Conservation (phyloP, 2,329 filamentous ascomycete species). For the Aspergillus hortae region DNA sequence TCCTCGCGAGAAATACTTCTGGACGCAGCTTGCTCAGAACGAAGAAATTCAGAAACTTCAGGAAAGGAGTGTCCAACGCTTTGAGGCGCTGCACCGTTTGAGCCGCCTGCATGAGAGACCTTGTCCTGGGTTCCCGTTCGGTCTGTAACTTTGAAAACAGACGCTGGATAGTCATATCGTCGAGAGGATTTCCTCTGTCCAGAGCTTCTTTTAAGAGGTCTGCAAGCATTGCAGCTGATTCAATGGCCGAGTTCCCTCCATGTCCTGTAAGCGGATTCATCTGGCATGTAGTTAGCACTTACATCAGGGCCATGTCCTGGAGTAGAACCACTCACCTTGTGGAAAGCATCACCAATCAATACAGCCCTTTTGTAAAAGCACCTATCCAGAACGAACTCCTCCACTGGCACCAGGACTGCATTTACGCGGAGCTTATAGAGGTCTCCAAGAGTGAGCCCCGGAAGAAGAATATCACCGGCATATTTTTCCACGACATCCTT, state of each 20-base stretch:
- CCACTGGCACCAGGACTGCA: conserved; percentile 25
- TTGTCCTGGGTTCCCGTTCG: conserved; percentile 1
- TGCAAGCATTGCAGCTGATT: conserved; percentile 11
- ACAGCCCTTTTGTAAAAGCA: conserved; percentile 41
- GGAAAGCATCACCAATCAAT: conserved; percentile 41
- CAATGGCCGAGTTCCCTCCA: conserved; percentile 17
- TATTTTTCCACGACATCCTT: conserved; percentile 24
- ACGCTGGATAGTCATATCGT: background rate
- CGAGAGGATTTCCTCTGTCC: background rate
- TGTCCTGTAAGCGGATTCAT: conserved; percentile 15
- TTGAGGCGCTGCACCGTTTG: conserved; percentile 3
- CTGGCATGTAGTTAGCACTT: conserved; percentile 1
- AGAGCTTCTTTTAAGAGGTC: conserved; percentile 7
- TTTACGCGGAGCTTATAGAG: conserved; percentile 26
- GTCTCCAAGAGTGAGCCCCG: conserved; percentile 30
- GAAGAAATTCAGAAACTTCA: conserved; percentile 1
- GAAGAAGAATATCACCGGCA: conserved; percentile 23
- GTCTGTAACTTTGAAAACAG: conserved; percentile 5
- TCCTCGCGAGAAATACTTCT: background rate
- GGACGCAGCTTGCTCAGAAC: background rate
- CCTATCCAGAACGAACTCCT: conserved; percentile 37
- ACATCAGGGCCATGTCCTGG: background rate
- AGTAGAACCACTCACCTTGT: conserved; percentile 32
- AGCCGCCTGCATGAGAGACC: background rate
- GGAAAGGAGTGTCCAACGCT: conserved; percentile 6